These are phyloP conservation scores for Rhodotorula toruloides DNA, from an alignment of 768 basidiomycete species.

Conservation along the genomic window DNA sequence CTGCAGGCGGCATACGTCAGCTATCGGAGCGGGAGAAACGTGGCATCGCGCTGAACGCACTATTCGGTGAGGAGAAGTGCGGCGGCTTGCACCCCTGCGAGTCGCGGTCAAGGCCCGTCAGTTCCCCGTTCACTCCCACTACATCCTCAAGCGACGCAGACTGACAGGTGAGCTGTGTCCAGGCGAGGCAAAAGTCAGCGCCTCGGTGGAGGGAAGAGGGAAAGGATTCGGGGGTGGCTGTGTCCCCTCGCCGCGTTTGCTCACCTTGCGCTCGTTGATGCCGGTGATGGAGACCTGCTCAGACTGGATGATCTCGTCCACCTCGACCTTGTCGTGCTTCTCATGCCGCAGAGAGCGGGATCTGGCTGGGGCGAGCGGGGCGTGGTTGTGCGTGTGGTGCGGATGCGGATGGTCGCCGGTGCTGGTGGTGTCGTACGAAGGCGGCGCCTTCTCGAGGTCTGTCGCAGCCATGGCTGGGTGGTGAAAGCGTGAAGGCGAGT, in stretches of 20 bases:
- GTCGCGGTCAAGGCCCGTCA: neutral
- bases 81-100: constrained; percentile 12
- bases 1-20: neutral
- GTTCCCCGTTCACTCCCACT: fast-evolving
- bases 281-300: constrained; percentile 16
- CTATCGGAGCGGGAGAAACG: neutral
- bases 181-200: constrained; percentile 6
- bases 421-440: neutral
- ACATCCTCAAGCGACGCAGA: neutral
- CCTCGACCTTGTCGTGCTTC: neutral
- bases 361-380: constrained; percentile 9
- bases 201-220: too few species aligned
- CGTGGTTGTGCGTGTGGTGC: neutral
- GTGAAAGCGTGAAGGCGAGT: neutral
- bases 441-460: neutral
- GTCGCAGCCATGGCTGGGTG: neutral
- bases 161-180: constrained; percentile 7
- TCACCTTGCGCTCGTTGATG: constrained; percentile 31
- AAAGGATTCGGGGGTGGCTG: too few species aligned
- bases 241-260: too few species aligned
- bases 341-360: neutral
- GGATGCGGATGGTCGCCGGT: neutral
- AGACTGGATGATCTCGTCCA: constrained; percentile 1
- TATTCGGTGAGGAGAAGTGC: constrained; percentile 29
- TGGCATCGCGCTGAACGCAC: neutral